A percentile compares a stretch with the other conserved stretches of the same genome.
Conservation (phyloP, 2,329 filamentous ascomycete genomes). For the Meredithiella fracta region DNA sequence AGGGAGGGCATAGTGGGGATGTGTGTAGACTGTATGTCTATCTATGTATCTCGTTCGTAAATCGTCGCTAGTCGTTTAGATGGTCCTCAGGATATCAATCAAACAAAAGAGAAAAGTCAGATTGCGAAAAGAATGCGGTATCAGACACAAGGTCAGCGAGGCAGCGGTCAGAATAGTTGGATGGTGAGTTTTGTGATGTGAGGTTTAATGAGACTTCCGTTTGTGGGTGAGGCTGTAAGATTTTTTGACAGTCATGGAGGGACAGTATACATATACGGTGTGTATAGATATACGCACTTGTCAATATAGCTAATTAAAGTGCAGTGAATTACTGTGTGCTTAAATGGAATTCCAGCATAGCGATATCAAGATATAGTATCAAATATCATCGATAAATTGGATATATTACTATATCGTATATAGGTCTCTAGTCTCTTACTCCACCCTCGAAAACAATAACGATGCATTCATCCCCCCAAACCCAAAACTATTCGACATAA, state of each 20-base stretch:
- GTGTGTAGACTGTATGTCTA: background rate
- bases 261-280: slow-evolving; percentile 6
- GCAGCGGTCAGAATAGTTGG: background rate
- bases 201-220: background rate
- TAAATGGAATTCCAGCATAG: background rate
- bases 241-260: slow-evolving; percentile 9
- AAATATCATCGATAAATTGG: too few species aligned
- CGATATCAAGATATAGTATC: too few species aligned
- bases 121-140: too few species aligned
- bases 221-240: slow-evolving; percentile 11
- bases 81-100: too few species aligned
- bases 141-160: background rate
- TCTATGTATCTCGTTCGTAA: too few species aligned
- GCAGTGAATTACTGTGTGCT: background rate
- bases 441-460: slow-evolving; percentile 48
- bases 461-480: slow-evolving; percentile 95
- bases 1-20: slow-evolving; percentile 1
- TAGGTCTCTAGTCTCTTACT: background rate
- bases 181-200: background rate
- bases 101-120: too few species aligned
- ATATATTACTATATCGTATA: too few species aligned
- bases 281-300: background rate
- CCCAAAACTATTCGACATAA: slow-evolving; percentile 88
- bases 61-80: too few species aligned
- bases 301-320: background rate